phyloP scores from a whole-genome alignment of 768 basidiomycete species.

The Russula compacta region DNA sequence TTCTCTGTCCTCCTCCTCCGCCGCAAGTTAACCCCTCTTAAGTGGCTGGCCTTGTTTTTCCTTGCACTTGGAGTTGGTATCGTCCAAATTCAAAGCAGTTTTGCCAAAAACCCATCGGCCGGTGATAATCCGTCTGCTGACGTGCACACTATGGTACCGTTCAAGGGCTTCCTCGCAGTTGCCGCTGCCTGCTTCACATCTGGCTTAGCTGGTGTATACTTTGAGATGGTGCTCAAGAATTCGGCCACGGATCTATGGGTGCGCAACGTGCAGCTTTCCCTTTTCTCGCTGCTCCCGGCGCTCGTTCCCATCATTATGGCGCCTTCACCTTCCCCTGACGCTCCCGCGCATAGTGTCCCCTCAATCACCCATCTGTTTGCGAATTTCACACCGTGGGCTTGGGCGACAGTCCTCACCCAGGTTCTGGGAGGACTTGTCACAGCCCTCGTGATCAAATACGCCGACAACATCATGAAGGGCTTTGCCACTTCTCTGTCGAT shows the following conservation, averaged over 20 bases:
- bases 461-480: slow-evolving; percentile 86
- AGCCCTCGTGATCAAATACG: slow-evolving; percentile 90
- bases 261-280: slow-evolving; percentile 90
- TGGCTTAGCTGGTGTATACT: slow-evolving; percentile 94
- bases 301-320: slow-evolving; percentile 63
- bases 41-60: slow-evolving; percentile 81
- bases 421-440: slow-evolving; percentile 89
- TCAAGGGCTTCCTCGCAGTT: slow-evolving; percentile 87
- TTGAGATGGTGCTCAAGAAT: slow-evolving; percentile 94
- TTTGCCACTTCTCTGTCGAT: slow-evolving; percentile 94
- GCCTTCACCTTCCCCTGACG: slow-evolving; percentile 27
- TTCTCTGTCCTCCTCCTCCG: slow-evolving; percentile 80
- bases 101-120: slow-evolving; percentile 17
- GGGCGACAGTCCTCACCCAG: slow-evolving; percentile 82
- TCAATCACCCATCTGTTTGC: slow-evolving; percentile 52
- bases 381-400: slow-evolving; percentile 87
- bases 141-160: slow-evolving; percentile 59
- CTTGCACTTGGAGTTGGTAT: slow-evolving; percentile 85
- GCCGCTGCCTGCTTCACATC: slow-evolving; percentile 89
- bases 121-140: background rate
- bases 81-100: slow-evolving; percentile 42
- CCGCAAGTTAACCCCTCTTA: slow-evolving; percentile 57
- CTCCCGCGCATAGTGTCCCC: slow-evolving; percentile 25
- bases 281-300: slow-evolving; percentile 89
- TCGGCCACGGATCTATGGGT: slow-evolving; percentile 89